Evolutionary conservation across 2,329 filamentous ascomycete species (phyloP), one percentile per base, ranked within the genome.

Genomic region (Claviceps pusilla): DNA sequence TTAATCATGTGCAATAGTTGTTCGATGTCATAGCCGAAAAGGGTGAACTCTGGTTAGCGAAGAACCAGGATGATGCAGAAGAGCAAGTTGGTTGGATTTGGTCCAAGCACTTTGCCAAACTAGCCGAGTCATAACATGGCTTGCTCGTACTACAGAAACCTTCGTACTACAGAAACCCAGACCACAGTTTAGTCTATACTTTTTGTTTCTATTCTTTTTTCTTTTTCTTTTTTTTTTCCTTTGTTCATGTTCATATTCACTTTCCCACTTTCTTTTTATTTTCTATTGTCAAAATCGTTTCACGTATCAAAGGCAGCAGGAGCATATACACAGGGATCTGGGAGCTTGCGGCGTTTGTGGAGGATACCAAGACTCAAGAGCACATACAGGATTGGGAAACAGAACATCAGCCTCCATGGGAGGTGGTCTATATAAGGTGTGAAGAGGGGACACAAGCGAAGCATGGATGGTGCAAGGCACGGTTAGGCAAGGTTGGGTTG

Each of bases 21-120:
- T 91, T 91, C 64, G 87, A 91, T 71, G 86, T 98, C 53, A 89
- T 98, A 65, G 93, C 86, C 35, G 90, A 96, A 69, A 96, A 96
- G 68, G 93, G 93, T 59, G 93, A 98, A 73, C 78, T 97, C 50
- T 98, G 93, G 93, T 81, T 98, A 55, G 93, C 93, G 53, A 89
- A 89, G 69, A 98, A 98, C 66, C 93, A 98, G 71, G 93, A 98
- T 65, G 93, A 98, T 68, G 73, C 82, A 1, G 76, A 74, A 11
- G 79, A 86, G 59, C 78, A 83, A 59, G 83, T 97, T 39, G 93
- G 93, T 52, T 98, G 93, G 93, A 95, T 98, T 63, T 98, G 93
- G 93, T 95, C 90, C 63, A 96, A 96, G 69, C 93, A 98, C 72
- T 98, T 98, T 75, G 86, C 86, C 53, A 81, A 79, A 65, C 65